Conservation (phyloP, 441 rosid genomes). For the Eugenia klotzschiana region DNA sequence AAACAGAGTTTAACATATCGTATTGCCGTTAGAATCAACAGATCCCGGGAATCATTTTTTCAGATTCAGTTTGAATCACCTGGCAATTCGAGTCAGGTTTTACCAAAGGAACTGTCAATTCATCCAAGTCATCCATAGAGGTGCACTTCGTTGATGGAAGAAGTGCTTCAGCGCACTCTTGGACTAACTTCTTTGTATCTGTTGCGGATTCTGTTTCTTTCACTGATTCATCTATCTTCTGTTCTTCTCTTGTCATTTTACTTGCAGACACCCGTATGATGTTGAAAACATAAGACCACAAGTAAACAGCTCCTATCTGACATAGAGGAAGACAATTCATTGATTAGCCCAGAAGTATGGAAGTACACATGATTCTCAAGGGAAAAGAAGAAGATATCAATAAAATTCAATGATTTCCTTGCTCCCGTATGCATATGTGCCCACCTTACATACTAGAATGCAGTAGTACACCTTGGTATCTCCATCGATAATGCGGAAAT, state of each 20-base stretch:
- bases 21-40: background rate
- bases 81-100: background rate
- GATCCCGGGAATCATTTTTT: background rate
- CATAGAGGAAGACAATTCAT: background rate
- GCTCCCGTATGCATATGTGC: background rate
- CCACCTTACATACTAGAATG: no score
- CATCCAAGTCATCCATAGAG: background rate
- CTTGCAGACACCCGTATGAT: background rate
- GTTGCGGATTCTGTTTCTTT: background rate
- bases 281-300: slow-evolving; percentile 1
- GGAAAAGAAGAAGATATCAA: background rate
- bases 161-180: background rate
- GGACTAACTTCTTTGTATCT: background rate
- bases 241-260: background rate
- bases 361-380: background rate
- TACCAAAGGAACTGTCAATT: background rate
- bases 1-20: background rate
- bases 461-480: background rate
- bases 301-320: background rate
- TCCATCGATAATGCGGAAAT: background rate
- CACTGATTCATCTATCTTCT: background rate
- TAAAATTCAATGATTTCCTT: background rate
- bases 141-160: background rate
- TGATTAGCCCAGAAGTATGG: background rate
- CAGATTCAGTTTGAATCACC: background rate